Evolutionary conservation across 163 green algal genomes (phyloP), one percentile per base, ranked within the genome.

Genomic region (Scenedesmus sp.): DNA sequence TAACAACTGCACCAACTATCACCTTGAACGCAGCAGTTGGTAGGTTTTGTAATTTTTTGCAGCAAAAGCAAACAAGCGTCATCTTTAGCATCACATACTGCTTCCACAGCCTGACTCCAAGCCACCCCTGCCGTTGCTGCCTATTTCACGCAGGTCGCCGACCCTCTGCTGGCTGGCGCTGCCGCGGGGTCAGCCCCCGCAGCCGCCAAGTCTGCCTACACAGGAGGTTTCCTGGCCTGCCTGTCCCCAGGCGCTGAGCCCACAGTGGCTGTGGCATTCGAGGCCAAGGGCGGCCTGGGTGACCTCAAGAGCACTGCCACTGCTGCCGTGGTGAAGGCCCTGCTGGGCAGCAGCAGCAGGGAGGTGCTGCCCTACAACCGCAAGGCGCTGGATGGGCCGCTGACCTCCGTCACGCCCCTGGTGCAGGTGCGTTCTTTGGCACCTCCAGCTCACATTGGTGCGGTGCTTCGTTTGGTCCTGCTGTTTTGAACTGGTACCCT

Each of bases 131-230:
- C 87, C 76, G 2, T 20, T 86, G 55, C 87, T 87, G 74, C 13
- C 12, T n/a, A 70, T 12, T 15, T 76, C 82, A 26, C 81, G 20
- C 59, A 93, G 70, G 57, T 89, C n/a, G 96, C 96, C 10, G 94
- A 97, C 93, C 96, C 96, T 18, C 90, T 99, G 93, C 91, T 99
- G 34, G 81, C 56, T 8, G 90, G 91, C 9, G 91, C 96, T 64
- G 91, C 95, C 3, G 55, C 13, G 0, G 90, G 82, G 13, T 23
- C 86, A 20, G 18, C 87, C 46, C 23, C 74, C 18, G 16, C 79
- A 62, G 60, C 9, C 20, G 56, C 70, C 26, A 87, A 86, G 57
- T 91, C 87, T 60, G 73, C 26, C 54, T 93, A 93, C 76, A 91
- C 52, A 18, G 90, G 90, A 26, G 90, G 90, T 46, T 82, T 91